These are phyloP conservation scores for Iberis amara DNA, from an alignment of 441 rosid species.

Conservation along the genomic window DNA sequence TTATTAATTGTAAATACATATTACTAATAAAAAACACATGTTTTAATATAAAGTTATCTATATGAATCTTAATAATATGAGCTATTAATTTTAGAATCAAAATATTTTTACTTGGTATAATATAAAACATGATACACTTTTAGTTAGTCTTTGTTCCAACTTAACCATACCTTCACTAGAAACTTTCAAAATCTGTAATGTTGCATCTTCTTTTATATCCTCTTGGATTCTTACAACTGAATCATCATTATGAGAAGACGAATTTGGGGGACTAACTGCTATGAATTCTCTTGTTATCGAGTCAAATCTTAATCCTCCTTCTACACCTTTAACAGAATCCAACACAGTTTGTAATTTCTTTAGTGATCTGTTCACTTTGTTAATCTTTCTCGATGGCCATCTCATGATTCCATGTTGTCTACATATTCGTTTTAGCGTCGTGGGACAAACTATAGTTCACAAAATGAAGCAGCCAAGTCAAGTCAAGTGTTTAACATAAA, in stretches of 20 bases:
- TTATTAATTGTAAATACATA: too few relatives aligned
- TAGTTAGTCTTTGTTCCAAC: constrained; percentile 25
- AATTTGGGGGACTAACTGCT: constrained; percentile 44
- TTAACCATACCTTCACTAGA: constrained; percentile 18
- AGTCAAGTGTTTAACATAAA: too few relatives aligned
- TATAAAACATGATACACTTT: neutral
- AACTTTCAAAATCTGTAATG: constrained; percentile 34
- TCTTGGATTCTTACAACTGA: constrained; percentile 9
- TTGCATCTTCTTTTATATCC: constrained; percentile 35
- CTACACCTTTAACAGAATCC: constrained; percentile 86
- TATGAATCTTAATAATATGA: too few relatives aligned
- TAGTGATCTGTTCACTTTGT: constrained; percentile 82
- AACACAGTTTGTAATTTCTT: constrained; percentile 77
- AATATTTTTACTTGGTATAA: too few relatives aligned
- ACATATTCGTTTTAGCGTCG: constrained; percentile 93
- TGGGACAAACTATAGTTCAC: constrained; percentile 75
- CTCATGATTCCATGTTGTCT: constrained; percentile 90
- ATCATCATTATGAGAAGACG: constrained; percentile 31
- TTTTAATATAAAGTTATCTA: too few relatives aligned
- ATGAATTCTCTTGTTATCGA: constrained; percentile 64
- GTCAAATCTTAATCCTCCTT: constrained; percentile 74
- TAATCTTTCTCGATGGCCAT: constrained; percentile 96
- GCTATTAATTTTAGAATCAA: too few relatives aligned
- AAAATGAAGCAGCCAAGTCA: constrained; percentile 19
- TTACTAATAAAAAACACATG: too few relatives aligned